phyloP scores from a whole-genome alignment of 1,284 basidiomycete species.

The Meripilus lineatus region DNA sequence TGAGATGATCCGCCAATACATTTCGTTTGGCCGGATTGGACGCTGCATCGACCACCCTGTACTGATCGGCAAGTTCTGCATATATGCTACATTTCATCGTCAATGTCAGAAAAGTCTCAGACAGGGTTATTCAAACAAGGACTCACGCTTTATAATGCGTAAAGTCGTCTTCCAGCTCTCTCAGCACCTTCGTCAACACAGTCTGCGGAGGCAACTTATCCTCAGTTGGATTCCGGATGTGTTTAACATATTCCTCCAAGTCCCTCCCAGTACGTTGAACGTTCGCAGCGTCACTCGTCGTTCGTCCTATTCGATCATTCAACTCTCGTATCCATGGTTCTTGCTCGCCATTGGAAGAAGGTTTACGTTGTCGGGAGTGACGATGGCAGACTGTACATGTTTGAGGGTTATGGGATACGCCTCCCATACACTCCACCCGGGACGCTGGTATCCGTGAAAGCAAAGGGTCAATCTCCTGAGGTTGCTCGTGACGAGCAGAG shows the following conservation, averaged over 20 bases:
- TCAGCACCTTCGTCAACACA: conserved; percentile 69
- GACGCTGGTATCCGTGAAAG: too few relatives aligned
- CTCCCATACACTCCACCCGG: too few relatives aligned
- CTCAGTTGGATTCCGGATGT: conserved; percentile 11
- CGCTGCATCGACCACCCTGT: conserved; percentile 80
- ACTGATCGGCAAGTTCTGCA: conserved; percentile 83
- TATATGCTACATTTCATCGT: conserved; percentile 74
- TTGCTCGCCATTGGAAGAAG: too few relatives aligned
- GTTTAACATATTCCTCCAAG: conserved; percentile 10
- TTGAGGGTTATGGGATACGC: conserved; percentile 59
- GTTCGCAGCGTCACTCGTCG: too few relatives aligned
- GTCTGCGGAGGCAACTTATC: conserved; percentile 75
- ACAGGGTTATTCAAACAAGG: neutral
- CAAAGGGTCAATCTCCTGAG: too few relatives aligned
- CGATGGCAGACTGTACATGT: conserved; percentile 65
- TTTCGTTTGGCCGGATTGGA: conserved; percentile 77
- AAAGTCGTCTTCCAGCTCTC: conserved; percentile 88
- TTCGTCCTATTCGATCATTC: too few relatives aligned
- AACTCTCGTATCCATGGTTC: too few relatives aligned
- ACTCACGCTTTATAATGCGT: conserved; percentile 82
- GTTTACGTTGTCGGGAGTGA: conserved; percentile 8
- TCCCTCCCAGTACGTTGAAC: too few relatives aligned
- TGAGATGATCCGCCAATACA: conserved; percentile 77
- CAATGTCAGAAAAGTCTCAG: conserved; percentile 10
- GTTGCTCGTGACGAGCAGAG: too few relatives aligned